phyloP scores from a whole-genome alignment of 257 asterid genomes.

The Solanum pimpinellifolium region DNA sequence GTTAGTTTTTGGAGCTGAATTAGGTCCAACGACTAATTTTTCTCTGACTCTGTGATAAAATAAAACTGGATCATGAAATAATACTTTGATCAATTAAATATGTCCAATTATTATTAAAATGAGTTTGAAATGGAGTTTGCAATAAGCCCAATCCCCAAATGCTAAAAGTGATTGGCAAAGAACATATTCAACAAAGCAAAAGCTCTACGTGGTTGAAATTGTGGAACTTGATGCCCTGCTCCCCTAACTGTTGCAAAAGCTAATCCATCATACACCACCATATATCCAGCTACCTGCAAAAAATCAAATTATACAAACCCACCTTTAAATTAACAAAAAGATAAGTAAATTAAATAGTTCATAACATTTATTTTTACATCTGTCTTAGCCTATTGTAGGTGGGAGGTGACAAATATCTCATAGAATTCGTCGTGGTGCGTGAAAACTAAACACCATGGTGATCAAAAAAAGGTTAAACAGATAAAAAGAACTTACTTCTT shows the following conservation, averaged over 20 bases:
- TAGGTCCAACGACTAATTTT: not conserved
- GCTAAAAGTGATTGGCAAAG: not conserved
- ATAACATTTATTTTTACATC: not conserved
- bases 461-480: not conserved
- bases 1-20: not conserved
- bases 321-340: not conserved
- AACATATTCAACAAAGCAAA: constrained; percentile 12
- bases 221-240: constrained; percentile 31
- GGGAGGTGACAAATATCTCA: not conserved
- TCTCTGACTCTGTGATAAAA: not conserved
- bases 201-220: constrained; percentile 26
- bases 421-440: not conserved
- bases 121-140: not conserved
- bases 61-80: not conserved
- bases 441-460: not conserved
- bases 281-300: constrained; percentile 26
- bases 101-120: not conserved
- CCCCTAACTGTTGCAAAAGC: constrained; percentile 27
- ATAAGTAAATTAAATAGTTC: not conserved
- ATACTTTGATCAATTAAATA: not conserved
- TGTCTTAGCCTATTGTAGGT: not conserved
- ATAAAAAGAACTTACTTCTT: not conserved
- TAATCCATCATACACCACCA: constrained; percentile 20
- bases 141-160: not conserved
- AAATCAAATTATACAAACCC: not conserved